Conservation (phyloP, 2,329 filamentous ascomycete genomes). For the Lojkania enalia region DNA sequence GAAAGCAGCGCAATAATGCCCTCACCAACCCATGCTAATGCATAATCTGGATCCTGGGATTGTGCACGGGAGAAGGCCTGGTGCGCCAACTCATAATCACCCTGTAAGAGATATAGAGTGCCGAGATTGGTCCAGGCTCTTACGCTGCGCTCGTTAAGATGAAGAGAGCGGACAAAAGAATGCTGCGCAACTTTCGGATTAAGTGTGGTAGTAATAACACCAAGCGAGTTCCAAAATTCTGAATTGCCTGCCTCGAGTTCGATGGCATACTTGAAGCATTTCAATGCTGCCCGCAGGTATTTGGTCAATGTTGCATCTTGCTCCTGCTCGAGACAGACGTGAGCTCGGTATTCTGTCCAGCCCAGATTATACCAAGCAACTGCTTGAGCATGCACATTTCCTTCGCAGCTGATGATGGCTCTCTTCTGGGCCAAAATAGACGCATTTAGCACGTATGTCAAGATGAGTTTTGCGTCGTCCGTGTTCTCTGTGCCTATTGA, state of each 20-base stretch:
- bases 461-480: conserved; percentile 10
- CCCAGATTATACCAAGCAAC: conserved; percentile 98
- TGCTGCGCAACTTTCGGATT: conserved; percentile 91
- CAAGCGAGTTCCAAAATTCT: conserved; percentile 96
- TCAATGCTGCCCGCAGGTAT: conserved; percentile 79
- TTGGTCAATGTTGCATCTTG: conserved; percentile 54
- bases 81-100: conserved; percentile 83
- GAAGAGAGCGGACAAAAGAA: conserved; percentile 87
- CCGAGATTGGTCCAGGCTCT: conserved; percentile 91
- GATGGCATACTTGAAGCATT: conserved; percentile 93
- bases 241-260: conserved; percentile 92
- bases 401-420: conserved; percentile 71
- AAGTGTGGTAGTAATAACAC: conserved; percentile 83
- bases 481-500: conserved; percentile 20
- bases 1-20: conserved; percentile 78
- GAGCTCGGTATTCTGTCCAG: conserved; percentile 86
- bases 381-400: conserved; percentile 83
- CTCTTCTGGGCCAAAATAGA: conserved; percentile 86
- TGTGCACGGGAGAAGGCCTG: conserved; percentile 88
- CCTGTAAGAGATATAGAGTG: conserved; percentile 79
- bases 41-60: conserved; percentile 90
- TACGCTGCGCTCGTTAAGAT: conserved; percentile 84
- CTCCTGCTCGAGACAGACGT: conserved; percentile 63
- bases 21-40: conserved; percentile 92
- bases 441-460: conserved; percentile 67